phyloP scores from a whole-genome alignment of 1,284 basidiomycete species.

The Ganoderma meredithae region DNA sequence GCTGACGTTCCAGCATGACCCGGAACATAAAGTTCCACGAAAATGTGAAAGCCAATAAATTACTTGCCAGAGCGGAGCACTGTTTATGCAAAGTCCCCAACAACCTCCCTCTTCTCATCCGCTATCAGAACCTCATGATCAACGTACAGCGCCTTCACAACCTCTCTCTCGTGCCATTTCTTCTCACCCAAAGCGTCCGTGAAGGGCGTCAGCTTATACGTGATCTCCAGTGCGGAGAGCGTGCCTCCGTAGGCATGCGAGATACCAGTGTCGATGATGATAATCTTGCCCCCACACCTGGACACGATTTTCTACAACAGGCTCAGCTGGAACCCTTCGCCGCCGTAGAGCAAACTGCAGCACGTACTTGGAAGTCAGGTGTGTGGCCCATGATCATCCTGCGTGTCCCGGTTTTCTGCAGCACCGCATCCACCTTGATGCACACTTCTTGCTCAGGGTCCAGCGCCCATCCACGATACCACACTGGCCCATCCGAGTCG shows the following conservation, averaged over 20 bases:
- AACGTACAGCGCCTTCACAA: constrained; percentile 80
- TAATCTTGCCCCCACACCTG: constrained; percentile 85
- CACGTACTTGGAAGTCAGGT: constrained; percentile 78
- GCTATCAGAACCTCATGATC: constrained; percentile 63
- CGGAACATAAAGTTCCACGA: constrained; percentile 11
- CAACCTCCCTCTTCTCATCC: constrained; percentile 56
- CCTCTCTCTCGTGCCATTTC: constrained; percentile 78
- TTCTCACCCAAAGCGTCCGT: constrained; percentile 40
- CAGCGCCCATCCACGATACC: constrained; percentile 91
- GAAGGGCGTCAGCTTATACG: constrained; percentile 76
- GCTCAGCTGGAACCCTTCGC: constrained; percentile 11
- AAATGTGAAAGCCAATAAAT: constrained; percentile 22
- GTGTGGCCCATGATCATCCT: constrained; percentile 96
- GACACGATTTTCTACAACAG: constrained; percentile 71
- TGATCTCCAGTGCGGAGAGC: constrained; percentile 85
- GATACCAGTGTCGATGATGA: constrained; percentile 94
- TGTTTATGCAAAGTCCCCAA: constrained; percentile 50
- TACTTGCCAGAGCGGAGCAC: constrained; percentile 18
- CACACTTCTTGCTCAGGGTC: constrained; percentile 77
- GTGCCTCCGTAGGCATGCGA: constrained; percentile 94
- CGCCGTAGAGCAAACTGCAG: neutral
- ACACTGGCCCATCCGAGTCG: constrained; percentile 79
- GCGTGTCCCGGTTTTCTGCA: constrained; percentile 77
- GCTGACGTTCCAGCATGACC: neutral
- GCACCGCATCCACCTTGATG: constrained; percentile 70